Conservation (phyloP, 2,329 filamentous ascomycete species). For the Diaporthe citriasiana region DNA sequence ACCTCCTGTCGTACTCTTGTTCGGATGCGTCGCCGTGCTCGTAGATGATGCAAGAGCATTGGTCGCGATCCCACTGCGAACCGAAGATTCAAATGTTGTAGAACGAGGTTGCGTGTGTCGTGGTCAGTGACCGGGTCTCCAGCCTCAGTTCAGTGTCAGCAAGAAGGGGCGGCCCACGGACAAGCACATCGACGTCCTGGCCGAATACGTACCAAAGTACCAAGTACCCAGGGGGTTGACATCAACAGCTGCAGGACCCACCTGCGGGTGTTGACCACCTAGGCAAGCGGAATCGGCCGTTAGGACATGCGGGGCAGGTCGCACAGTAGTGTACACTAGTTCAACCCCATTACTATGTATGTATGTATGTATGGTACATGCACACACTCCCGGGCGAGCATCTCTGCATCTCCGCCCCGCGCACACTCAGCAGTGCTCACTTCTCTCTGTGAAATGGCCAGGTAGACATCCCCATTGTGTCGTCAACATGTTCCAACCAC, state of each 20-base stretch:
- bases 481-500: background rate
- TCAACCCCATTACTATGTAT: too few species aligned
- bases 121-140: background rate
- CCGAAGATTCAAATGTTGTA: slow-evolving; percentile 10
- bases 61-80: background rate
- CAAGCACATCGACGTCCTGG: background rate
- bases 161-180: background rate
- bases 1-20: background rate
- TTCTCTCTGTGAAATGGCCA: background rate
- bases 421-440: background rate
- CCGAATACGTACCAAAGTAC: background rate
- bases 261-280: slow-evolving; percentile 9
- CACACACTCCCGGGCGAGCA: slow-evolving; percentile 10
- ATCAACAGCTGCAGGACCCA: slow-evolving; percentile 23
- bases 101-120: background rate
- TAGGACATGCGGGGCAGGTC: slow-evolving; percentile 20
- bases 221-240: slow-evolving; percentile 3
- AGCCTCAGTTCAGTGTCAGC: background rate
- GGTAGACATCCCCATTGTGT: background rate
- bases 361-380: too few species aligned
- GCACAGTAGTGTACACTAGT: too few species aligned
- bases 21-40: background rate
- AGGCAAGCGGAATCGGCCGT: slow-evolving; percentile 26
- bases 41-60: background rate
- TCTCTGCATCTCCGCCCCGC: background rate